Conservation (phyloP, 2,329 filamentous ascomycete species). For the Ophioceras dolichostomum region DNA sequence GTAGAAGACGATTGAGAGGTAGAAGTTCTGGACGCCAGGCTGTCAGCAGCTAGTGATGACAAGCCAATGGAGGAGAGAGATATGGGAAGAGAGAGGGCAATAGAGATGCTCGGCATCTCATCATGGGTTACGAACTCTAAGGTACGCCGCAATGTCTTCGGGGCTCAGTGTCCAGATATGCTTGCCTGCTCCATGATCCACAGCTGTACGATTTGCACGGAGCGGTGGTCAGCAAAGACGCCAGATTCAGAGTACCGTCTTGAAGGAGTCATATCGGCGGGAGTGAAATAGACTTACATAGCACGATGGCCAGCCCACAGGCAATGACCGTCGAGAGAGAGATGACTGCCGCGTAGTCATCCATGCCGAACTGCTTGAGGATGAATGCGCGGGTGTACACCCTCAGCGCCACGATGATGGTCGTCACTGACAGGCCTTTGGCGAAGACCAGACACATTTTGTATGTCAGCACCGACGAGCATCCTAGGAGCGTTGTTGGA, state of each 20-base stretch:
- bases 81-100: no score
- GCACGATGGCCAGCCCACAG: background rate
- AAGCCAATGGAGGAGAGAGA: no score
- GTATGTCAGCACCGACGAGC: no score
- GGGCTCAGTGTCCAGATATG: background rate
- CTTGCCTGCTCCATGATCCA: background rate
- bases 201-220: background rate
- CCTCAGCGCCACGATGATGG: background rate
- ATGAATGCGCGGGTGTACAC: constrained; percentile 1
- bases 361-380: constrained; percentile 3
- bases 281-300: background rate
- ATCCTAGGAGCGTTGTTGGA: no score
- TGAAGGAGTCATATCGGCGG: background rate
- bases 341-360: constrained; percentile 2
- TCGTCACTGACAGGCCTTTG: background rate
- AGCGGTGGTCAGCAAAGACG: no score
- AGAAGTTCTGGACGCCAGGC: no score
- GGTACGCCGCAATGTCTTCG: background rate
- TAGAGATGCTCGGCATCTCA: no score
- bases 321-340: background rate
- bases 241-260: background rate
- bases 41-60: no score
- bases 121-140: background rate
- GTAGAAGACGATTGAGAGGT: constrained; percentile 23
- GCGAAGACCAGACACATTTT: no score